Evolutionary conservation across 495 filamentous ascomycete species (phyloP).

Genomic region (Tuber microsphaerosporum): DNA sequence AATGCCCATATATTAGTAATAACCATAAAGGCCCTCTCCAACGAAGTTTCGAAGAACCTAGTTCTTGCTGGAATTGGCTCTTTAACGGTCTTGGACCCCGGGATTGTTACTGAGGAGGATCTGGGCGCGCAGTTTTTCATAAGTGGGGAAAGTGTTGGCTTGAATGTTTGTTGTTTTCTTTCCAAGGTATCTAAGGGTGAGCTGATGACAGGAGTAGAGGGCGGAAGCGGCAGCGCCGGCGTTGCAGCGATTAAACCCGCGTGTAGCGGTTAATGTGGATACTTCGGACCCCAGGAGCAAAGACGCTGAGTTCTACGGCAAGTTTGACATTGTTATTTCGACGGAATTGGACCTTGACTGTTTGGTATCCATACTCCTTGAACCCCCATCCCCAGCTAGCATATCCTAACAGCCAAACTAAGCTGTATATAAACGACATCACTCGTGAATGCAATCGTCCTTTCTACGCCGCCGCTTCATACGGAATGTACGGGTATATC

Average conservation of each 20-base stretch:
- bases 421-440: constrained; percentile 61
- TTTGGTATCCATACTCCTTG: constrained; percentile 48
- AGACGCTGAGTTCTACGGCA: constrained; percentile 61
- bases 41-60: constrained; percentile 96
- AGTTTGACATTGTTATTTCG: constrained; percentile 84
- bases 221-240: constrained; percentile 73
- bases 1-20: constrained; percentile 86
- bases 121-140: constrained; percentile 86
- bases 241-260: constrained; percentile 79
- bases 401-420: neutral
- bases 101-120: constrained; percentile 68
- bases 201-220: constrained; percentile 45
- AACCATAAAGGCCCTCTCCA: constrained; percentile 79
- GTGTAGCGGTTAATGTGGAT: constrained; percentile 70
- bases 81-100: constrained; percentile 80
- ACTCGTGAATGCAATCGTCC: constrained; percentile 65
- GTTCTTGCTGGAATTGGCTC: constrained; percentile 90
- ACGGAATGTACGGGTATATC: constrained; percentile 90
- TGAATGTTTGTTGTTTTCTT: constrained; percentile 58
- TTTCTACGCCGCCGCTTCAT: constrained; percentile 81
- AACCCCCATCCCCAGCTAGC: neutral
- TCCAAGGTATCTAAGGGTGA: neutral
- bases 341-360: constrained; percentile 71
- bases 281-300: constrained; percentile 57
- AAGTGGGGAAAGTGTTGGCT: constrained; percentile 60